Conservation (phyloP, 2,329 filamentous ascomycete species). For the Didymella pomorum region DNA sequence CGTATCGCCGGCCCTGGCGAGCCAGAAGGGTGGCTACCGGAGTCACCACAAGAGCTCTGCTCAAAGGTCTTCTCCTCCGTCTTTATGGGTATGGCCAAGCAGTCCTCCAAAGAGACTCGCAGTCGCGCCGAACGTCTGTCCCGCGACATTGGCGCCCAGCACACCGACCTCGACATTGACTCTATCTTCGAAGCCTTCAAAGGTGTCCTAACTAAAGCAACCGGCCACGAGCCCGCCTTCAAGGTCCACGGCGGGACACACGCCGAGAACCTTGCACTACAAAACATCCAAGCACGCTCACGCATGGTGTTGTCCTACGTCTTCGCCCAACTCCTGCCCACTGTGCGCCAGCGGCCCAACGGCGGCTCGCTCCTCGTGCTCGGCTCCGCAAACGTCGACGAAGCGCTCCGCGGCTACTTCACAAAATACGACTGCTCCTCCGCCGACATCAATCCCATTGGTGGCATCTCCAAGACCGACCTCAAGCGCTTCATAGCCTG, state of each 20-base stretch:
- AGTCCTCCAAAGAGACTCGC: constrained; percentile 52
- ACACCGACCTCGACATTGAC: constrained; percentile 75
- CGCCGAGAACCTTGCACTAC: constrained; percentile 70
- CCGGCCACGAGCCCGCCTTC: constrained; percentile 68
- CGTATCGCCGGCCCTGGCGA: constrained; percentile 61
- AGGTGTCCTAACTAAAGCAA: constrained; percentile 65
- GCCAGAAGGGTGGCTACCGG: constrained; percentile 60
- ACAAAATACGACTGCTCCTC: constrained; percentile 74
- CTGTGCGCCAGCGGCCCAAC: constrained; percentile 63
- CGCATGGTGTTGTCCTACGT: constrained; percentile 73
- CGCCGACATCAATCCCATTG: constrained; percentile 66
- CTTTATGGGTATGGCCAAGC: constrained; percentile 37
- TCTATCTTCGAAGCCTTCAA: constrained; percentile 68
- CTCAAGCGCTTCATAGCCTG: constrained; percentile 76
- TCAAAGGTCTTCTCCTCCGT: constrained; percentile 64
- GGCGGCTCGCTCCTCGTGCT: constrained; percentile 70
- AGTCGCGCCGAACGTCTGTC: constrained; percentile 69
- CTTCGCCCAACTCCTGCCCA: constrained; percentile 70
- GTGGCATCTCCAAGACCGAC: constrained; percentile 69
- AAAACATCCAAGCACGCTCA: constrained; percentile 71
- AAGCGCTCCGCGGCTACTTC: constrained; percentile 61
- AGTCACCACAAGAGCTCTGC: constrained; percentile 67
- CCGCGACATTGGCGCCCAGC: constrained; percentile 72
- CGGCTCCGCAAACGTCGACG: constrained; percentile 68
- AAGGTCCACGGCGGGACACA: constrained; percentile 69